Base-by-base conservation (phyloP, 768 basidiomycete genomes). In the Amanita pallidorosea region DNA sequence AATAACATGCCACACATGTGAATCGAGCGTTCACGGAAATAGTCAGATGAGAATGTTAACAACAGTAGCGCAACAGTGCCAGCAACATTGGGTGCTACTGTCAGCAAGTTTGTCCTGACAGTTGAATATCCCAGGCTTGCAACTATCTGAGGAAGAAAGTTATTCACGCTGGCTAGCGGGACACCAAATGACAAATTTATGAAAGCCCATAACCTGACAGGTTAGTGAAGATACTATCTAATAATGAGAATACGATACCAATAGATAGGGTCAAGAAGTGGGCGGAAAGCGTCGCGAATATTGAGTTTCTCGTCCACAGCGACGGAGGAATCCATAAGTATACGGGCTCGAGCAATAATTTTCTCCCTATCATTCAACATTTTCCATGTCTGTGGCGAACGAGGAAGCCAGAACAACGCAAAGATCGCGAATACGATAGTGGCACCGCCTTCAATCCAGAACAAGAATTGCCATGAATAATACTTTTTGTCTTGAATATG, bases 1-100 rank as follows among this genome's bases (percentile, higher is more conserved):
- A 43, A 9, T 17, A 27, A 52, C 64, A 43, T 34, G 27, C 2
- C 45, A 70, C 67, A 71, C 67, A 71, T 69, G 57, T 74, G 73
- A 23, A 74, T 66, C n/a, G 73, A 73, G 44, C 74, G 64, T 57
- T 76, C 74, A 38, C 75, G 63, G 55, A 74, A 77, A 59, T 70
- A 66, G 55, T 77, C 76, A 4, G 76, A 77, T 5, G 73, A 74
- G 57, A 74, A 73, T 7, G 77, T 72, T 38, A 77, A 58, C 31
- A 69, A 47, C 3, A 77, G 55, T 8, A 76, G 58, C 8, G 71
- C 70, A 0, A 75, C 68, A 1, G 75, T 75, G 34, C 71, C 73
- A 45, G 67, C 71, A 41, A 76, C 61, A 56, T 77, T 76, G 2
- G 77, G 77, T 8, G 75, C 77, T 27, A 77, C 70, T 15, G 77